Evolutionary conservation across 768 basidiomycete species (phyloP).

Genomic region (Vishniacozyma victoriae): DNA sequence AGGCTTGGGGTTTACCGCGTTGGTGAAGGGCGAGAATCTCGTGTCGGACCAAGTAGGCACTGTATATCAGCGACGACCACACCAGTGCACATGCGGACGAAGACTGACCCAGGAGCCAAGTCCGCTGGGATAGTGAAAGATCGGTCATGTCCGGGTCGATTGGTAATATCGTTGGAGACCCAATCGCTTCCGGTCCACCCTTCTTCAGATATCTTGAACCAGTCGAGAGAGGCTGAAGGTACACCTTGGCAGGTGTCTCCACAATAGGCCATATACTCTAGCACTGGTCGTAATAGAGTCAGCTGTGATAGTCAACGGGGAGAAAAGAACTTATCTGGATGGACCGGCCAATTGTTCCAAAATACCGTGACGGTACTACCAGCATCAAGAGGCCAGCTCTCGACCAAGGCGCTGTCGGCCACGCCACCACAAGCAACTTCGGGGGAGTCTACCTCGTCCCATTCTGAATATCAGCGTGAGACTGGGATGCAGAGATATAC

Average conservation of each 20-base stretch:
- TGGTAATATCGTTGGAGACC: conserved; percentile 6
- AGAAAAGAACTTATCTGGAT: background rate
- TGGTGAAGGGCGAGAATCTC: conserved; percentile 18
- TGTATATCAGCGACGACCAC: too few relatives aligned
- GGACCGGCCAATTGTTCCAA: conserved; percentile 19
- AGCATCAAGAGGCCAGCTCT: conserved; percentile 10
- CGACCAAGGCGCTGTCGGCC: conserved; percentile 7
- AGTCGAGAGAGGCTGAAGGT: conserved; percentile 6
- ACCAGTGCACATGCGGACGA: too few relatives aligned
- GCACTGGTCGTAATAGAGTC: conserved; percentile 8
- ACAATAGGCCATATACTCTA: conserved; percentile 15
- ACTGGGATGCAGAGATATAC: too few relatives aligned
- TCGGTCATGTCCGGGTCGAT: too few relatives aligned
- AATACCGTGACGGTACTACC: conserved; percentile 10
- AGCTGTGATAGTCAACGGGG: background rate
- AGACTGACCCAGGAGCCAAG: conserved; percentile 9
- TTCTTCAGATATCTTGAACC: conserved; percentile 19
- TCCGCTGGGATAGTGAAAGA: conserved; percentile 15
- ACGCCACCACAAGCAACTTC: conserved; percentile 18
- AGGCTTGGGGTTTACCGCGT: conserved; percentile 14
- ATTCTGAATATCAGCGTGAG: too few relatives aligned
- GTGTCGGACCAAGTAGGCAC: conserved; percentile 15
- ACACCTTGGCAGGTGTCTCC: conserved; percentile 20
- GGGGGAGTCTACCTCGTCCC: too few relatives aligned
- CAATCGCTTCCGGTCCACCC: conserved; percentile 6